These are phyloP conservation scores for Botrytis hyacinthi DNA, from an alignment of 2,329 filamentous ascomycete genomes.

Conservation along the genomic window DNA sequence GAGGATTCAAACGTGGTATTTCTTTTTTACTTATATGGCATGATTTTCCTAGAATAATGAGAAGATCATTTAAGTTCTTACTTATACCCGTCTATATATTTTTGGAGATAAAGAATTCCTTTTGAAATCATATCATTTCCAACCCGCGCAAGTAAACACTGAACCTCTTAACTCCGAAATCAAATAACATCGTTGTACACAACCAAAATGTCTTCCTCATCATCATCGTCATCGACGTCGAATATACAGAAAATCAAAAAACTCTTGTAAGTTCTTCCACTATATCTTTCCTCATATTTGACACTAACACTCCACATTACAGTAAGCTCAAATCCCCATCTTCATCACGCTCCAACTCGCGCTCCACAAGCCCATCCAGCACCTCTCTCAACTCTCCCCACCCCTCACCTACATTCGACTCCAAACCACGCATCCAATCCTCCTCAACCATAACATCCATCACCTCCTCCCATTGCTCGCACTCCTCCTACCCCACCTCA, in stretches of 20 bases:
- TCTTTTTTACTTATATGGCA: neutral
- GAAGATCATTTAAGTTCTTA: neutral
- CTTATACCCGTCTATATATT: neutral
- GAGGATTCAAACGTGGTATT: neutral
- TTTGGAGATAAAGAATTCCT: neutral
- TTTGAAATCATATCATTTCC: neutral
- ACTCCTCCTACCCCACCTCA: neutral
- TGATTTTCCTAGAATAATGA: neutral
- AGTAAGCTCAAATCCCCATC: neutral
- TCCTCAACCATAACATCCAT: neutral
- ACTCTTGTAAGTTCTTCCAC: slow-evolving; percentile 1
- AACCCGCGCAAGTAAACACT: neutral
- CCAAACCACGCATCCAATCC: neutral
- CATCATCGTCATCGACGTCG: neutral
- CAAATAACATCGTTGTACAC: neutral
- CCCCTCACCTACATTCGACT: neutral
- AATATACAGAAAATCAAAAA: neutral
- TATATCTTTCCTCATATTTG: neutral
- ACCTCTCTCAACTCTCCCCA: neutral
- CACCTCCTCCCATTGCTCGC: neutral
- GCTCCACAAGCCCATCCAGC: neutral
- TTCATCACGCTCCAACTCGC: neutral
- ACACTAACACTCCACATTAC: neutral
- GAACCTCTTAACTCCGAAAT: neutral
- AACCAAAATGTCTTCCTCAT: neutral